Evolutionary conservation across 331 rosid species (phyloP), one percentile per base, ranked within the genome.

Genomic region (Acacia pycnantha): DNA sequence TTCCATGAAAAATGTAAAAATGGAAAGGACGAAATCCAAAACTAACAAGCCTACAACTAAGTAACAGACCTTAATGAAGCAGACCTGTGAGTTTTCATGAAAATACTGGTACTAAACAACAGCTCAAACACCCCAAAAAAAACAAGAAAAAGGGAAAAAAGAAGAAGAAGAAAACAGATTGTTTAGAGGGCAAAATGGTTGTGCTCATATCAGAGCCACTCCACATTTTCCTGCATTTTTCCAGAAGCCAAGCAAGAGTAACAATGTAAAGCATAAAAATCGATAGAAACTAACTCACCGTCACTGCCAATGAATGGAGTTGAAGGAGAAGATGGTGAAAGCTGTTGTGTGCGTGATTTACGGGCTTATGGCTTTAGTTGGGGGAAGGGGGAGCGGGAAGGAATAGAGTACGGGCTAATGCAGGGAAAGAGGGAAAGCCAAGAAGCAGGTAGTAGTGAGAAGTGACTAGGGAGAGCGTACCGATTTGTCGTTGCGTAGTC

Each of bases 401-500:
- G 2, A 31, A 10, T 11, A 53, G 33, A 35, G 43, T 22, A 56
- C 11, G 50, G n/a, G 77, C 6, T 22, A 50, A 46, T 29, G 83
- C 7, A 9, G 44, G 15, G 16, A 31, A n/a, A 11, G n/a, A 4
- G 6, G 18, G 18, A 69, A 14, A 5, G 14, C 11, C 10, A 64
- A 62, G 14, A 3, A 61, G n/a, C 11, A 64, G 19, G 43, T 0
- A 29, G 37, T n/a, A 24, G 65, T 58, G 26, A 65, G n/a, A n/a
- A n/a, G n/a, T n/a, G n/a, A n/a, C n/a, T n/a, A n/a, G n/a, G n/a
- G n/a, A n/a, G 11, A 48, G 71, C 35, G 84, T 66, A 62, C 84
- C 58, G 68, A 64, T 16, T 74, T 88, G 92, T 86, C 89, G 86
- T 81, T 66, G 85, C 40, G 14, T 37, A 8, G 4, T 8, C 4